Evolutionary conservation across 192 early-diverging fungal species (phyloP), one percentile per base, ranked within the genome.

Genomic region (Coemansia sp.): DNA sequence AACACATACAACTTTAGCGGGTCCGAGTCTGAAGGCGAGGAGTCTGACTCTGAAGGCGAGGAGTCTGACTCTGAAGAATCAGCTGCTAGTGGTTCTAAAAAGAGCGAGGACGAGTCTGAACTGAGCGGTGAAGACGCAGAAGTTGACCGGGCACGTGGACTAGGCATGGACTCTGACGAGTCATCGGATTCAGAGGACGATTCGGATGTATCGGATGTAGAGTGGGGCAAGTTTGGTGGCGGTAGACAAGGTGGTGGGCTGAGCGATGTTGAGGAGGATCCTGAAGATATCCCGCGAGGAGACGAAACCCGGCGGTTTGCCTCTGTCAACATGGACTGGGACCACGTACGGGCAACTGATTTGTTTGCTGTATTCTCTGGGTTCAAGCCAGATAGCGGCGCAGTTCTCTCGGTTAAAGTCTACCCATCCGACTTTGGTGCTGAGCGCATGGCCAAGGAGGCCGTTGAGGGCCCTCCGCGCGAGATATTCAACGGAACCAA

Each of bases 321-420:
- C 15, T 84, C 86, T 11, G 91, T 97, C 23, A 95, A 96, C 65
- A 70, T 98, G 86, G 95, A 98, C 70, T 97, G 96, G 96, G 90
- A 93, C 66, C 86, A 98, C 56, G 81, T 98, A 56, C 93, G 91
- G 60, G 87, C 96, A 0, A 66, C 70, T 0, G 96, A 98, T 70
- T 76, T 98, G 61, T 89, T 86, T 64, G 90, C 93, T 40, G 88
- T 93, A 3, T 91, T 97, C 66, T 83, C 82, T 42, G 89, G 84
- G 24, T 94, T 97, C 72, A 94, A 90, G 69, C 89, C 90, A 2
- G 82, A 83, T 26, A 82, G 79, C 37, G 89, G 90, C 8, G 64
- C 83, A 5, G 84, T 98, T 37, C 60, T 86, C 3, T 84, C 87
- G 0, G 92, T 98, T 17, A 84, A 79, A 28, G 89, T 98, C 14